Evolutionary conservation across 129 eudicot genomes (phyloP).

Genomic region (Chrysanthemum lavandulifolium): DNA sequence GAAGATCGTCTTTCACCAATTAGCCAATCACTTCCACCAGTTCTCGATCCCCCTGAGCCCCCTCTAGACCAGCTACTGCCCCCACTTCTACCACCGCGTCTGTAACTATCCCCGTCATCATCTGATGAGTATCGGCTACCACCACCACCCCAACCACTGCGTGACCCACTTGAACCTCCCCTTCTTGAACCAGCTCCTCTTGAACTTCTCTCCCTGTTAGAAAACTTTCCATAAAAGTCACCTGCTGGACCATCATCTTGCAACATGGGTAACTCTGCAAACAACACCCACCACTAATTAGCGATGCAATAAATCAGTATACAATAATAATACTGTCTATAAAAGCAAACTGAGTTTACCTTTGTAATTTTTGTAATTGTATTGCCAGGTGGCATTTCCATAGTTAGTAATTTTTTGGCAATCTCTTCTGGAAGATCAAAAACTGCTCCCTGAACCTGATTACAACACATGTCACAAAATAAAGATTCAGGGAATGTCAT

Average conservation of each 20-base stretch:
- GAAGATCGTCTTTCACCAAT: slow-evolving; percentile 65
- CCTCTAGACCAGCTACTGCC: slow-evolving; percentile 66
- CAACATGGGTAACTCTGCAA: slow-evolving; percentile 87
- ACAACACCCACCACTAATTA: slow-evolving; percentile 4
- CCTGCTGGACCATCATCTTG: slow-evolving; percentile 91
- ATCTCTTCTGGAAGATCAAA: slow-evolving; percentile 98
- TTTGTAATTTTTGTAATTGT: slow-evolving; percentile 70
- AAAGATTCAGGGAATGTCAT: not conserved
- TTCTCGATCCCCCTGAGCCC: slow-evolving; percentile 35
- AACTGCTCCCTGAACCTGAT: slow-evolving; percentile 90
- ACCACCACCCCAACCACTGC: slow-evolving; percentile 47
- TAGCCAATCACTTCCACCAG: slow-evolving; percentile 74
- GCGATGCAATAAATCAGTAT: not conserved
- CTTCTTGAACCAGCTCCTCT: slow-evolving; percentile 65
- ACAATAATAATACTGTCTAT: not conserved
- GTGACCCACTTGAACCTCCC: slow-evolving; percentile 52
- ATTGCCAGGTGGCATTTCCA: slow-evolving; percentile 86
- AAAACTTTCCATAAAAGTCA: slow-evolving; percentile 84
- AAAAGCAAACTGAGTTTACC: slow-evolving; percentile 32
- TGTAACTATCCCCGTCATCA: slow-evolving; percentile 50
- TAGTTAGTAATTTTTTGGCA: slow-evolving; percentile 70
- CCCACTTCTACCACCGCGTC: slow-evolving; percentile 66
- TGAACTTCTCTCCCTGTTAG: slow-evolving; percentile 57
- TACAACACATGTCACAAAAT: slow-evolving; percentile 18
- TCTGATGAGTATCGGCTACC: slow-evolving; percentile 42